Percentiles rank a stretch among this genome's conserved stretches.
Evolutionary conservation across 768 basidiomycete genomes (phyloP).

Genomic region (Kwoniella bestiolae): DNA sequence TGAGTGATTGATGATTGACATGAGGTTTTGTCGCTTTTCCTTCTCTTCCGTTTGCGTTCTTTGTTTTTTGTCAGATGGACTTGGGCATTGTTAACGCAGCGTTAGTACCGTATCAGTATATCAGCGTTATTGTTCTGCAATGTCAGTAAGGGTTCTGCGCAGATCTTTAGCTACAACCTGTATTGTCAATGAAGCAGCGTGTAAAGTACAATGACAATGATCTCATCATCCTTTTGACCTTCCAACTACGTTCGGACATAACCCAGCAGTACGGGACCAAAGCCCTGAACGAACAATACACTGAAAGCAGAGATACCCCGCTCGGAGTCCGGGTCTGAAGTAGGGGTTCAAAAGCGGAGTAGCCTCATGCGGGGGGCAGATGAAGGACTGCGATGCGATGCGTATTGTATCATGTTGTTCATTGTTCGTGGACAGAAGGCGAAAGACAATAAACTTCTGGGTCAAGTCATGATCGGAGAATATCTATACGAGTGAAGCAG

Average conservation of each 20-base stretch:
- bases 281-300: constrained; percentile 12
- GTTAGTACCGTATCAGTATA: no score
- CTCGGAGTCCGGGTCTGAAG: background rate
- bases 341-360: background rate
- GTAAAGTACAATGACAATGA: no score
- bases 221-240: constrained; percentile 1
- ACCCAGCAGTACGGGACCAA: background rate
- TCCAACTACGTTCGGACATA: background rate
- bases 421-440: background rate
- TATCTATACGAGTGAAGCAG: no score
- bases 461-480: background rate
- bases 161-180: background rate
- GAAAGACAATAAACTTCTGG: constrained; percentile 3
- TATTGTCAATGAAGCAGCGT: no score
- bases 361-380: no score
- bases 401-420: background rate
- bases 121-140: no score
- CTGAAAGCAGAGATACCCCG: background rate
- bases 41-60: background rate
- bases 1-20: constrained; percentile 3
- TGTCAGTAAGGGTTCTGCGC: background rate
- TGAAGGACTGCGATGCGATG: background rate
- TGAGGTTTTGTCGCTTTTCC: background rate
- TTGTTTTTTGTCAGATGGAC: no score
- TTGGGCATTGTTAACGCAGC: no score